Percentiles rank a stretch among this genome's conserved stretches.
These are phyloP conservation scores for Castanopsis chinensis DNA, from an alignment of 306 rosid genomes.

Conservation along the genomic window DNA sequence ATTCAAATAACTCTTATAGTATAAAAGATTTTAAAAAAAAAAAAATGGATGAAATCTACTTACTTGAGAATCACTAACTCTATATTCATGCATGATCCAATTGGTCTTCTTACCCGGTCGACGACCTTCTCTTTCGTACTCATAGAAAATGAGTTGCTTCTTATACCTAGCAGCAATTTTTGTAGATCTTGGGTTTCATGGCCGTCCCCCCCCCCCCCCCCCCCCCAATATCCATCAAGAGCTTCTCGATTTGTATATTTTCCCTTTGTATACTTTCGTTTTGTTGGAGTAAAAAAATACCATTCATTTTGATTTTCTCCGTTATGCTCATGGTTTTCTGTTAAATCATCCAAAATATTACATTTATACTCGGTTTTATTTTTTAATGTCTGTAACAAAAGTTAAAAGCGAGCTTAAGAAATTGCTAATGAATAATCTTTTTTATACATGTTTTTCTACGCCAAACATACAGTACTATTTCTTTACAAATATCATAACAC, in stretches of 20 bases:
- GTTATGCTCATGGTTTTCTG: neutral
- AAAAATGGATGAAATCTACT: neutral
- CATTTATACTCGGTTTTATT: too few relatives aligned
- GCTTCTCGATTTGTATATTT: neutral
- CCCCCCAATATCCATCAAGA: conserved; percentile 17
- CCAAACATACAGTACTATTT: too few relatives aligned
- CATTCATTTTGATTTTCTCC: conserved; percentile 3
- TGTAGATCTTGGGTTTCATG: too few relatives aligned
- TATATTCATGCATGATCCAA: conserved; percentile 30
- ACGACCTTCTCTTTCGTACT: conserved; percentile 5
- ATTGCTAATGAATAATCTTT: too few relatives aligned
- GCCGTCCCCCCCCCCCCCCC: too few relatives aligned
- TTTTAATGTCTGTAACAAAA: too few relatives aligned
- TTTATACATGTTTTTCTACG: too few relatives aligned
- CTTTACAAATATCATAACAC: too few relatives aligned
- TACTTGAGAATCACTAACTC: neutral
- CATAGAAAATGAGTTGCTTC: conserved; percentile 16
- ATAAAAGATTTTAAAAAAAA: neutral
- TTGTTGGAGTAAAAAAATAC: conserved; percentile 21
- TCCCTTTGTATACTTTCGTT: conserved; percentile 10
- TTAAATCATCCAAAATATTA: too few relatives aligned
- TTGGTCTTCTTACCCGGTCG: conserved; percentile 12
- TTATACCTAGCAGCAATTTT: neutral
- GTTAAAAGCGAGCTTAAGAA: too few relatives aligned
- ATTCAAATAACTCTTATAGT: too few relatives aligned